These are phyloP conservation scores for Suillus americanus DNA, from an alignment of 768 basidiomycete genomes.

Conservation along the genomic window DNA sequence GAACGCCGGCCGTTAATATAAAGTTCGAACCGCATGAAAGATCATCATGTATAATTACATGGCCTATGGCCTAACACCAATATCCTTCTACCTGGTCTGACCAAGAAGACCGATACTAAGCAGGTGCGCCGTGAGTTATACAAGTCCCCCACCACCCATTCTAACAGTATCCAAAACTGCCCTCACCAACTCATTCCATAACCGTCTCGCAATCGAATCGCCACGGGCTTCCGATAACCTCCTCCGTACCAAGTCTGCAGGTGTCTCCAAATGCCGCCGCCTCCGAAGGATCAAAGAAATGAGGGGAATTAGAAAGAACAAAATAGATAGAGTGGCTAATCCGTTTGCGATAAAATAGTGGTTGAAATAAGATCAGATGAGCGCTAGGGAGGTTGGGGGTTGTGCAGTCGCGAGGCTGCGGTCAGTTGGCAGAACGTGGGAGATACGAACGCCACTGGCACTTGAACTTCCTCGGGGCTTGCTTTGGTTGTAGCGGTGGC, in stretches of 20 bases:
- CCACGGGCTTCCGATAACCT: conserved; percentile 45
- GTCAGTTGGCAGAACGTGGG: conserved; percentile 11
- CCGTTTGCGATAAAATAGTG: conserved; percentile 50
- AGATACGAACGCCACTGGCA: conserved; percentile 15
- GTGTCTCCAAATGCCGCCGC: conserved; percentile 34
- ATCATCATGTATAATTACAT: background rate
- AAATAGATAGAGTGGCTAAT: conserved; percentile 43
- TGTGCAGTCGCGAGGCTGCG: conserved; percentile 13
- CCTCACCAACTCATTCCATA: conserved; percentile 52
- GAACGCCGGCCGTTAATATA: background rate
- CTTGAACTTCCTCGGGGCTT: conserved; percentile 15
- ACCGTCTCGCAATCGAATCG: conserved; percentile 36
- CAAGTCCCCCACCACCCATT: conserved; percentile 78
- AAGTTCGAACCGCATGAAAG: background rate
- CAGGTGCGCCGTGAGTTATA: conserved; percentile 33
- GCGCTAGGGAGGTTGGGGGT: conserved; percentile 32
- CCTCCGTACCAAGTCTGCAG: conserved; percentile 58
- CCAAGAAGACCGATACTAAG: background rate
- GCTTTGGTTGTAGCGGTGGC: conserved; percentile 8
- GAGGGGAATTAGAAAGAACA: conserved; percentile 42
- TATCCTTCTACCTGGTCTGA: background rate
- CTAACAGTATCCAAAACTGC: conserved; percentile 64
- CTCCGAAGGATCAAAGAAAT: conserved; percentile 52
- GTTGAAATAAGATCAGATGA: conserved; percentile 47
- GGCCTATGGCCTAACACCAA: background rate